Conservation (phyloP, 108 stramenopile genomes). For the Chaetoceros tenuissimus region DNA sequence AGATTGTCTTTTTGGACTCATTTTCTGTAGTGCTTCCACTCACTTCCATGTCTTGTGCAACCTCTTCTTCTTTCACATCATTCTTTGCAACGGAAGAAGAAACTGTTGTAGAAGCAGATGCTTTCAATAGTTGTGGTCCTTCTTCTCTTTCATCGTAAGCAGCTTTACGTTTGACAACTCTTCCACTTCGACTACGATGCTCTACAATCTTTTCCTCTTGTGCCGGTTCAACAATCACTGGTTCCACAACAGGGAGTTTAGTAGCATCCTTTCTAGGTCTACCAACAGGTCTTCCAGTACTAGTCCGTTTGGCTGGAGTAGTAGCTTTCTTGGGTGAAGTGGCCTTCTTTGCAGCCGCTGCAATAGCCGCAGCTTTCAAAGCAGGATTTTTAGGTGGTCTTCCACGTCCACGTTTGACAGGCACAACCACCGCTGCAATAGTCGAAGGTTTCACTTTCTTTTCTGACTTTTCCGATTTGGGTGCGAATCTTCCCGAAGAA, state of each 20-base stretch:
- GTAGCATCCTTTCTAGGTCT: constrained; percentile 10
- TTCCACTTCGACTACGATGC: constrained; percentile 63
- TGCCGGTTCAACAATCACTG: constrained; percentile 8
- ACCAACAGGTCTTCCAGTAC: neutral
- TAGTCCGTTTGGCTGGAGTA: neutral
- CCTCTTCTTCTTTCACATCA: neutral
- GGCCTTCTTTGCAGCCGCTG: constrained; percentile 9
- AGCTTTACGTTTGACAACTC: constrained; percentile 54
- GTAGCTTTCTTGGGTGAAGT: constrained; percentile 20
- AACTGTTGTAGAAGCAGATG: too few species aligned
- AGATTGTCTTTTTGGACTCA: neutral
- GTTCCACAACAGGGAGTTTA: too few species aligned
- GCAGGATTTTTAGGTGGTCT: constrained; percentile 24
- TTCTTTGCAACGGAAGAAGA: constrained; percentile 1
- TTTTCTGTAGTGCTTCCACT: constrained; percentile 4
- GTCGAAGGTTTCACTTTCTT: neutral
- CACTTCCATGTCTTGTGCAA: neutral
- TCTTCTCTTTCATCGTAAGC: constrained; percentile 71
- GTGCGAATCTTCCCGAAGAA: neutral
- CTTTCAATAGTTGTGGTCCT: constrained; percentile 44
- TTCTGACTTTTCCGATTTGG: neutral
- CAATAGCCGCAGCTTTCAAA: neutral
- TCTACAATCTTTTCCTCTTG: neutral
- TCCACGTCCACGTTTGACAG: constrained; percentile 16
- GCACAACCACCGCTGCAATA: neutral